Base-by-base conservation (phyloP, 371 early-diverging fungal genomes). In the Mucor sp. region DNA sequence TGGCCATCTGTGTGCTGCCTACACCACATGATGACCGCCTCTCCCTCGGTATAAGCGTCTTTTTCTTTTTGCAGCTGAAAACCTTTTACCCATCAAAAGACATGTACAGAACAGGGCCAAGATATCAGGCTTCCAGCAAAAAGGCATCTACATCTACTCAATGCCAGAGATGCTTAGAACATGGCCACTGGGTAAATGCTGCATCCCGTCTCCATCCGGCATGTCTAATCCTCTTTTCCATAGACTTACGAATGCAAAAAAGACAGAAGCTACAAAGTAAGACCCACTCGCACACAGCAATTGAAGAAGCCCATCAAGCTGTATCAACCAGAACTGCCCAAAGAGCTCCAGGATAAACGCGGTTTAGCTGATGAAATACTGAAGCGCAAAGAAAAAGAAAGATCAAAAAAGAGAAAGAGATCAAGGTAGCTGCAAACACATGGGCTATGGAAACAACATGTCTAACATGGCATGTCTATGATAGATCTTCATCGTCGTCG, bases 281-380 rank as follows among this genome's bases (percentile, higher is more conserved):
- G 89, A 41, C 89, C 89, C 0, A 86, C 87, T 17, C 85, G 89
- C 57, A 89, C 89, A 43, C 89, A 89, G 47, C 89, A 89, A 56
- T 75, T 89, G 8, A 77, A 77, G 59, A 85, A 85, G 41, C 89
- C 87, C 4, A 37, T 87, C n/a, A 86, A 85, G 56, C 69, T 84
- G 15, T 71, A 76, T 25, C 65, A 78, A 25, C 78, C 85, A 17
- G 84, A 85, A 44, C 62, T 89, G 28, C 87, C 87, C 0, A 77
- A 78, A 11, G 87, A 86, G 63, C 76, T 87, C 43, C 74, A 77
- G 59, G 77, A 80, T 58, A 85, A 82, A 75, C 30, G 39, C 39
- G 87, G 87, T 2, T 72, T 87, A 27, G 87, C 89, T 5, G 86
- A 80, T 64, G 82, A 83, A 58, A 83, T 87, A 39, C 67, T 88